Conservation (phyloP, 2,329 filamentous ascomycete species). For the Alternaria longipes region DNA sequence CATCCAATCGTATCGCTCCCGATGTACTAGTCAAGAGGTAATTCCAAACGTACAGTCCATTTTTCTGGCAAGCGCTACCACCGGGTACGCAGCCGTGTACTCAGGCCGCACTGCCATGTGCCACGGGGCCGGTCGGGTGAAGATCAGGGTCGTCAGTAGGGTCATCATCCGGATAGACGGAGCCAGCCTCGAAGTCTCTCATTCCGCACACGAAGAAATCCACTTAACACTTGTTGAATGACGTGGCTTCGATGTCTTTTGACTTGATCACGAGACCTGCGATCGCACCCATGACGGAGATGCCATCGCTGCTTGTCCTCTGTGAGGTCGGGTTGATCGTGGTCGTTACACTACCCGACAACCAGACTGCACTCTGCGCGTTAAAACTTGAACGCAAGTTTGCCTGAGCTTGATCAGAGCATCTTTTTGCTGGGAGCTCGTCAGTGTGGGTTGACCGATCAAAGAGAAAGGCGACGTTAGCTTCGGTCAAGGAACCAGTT, state of each 20-base stretch:
- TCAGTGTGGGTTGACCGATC: neutral
- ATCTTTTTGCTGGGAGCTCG: too few species aligned
- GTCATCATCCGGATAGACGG: neutral
- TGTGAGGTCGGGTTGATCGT: neutral
- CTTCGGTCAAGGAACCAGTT: neutral
- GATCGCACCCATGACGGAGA: neutral
- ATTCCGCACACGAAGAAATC: neutral
- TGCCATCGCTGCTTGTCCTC: accelerated
- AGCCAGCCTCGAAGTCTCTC: too few species aligned
- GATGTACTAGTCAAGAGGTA: neutral
- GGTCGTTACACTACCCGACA: neutral
- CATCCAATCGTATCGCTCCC: neutral
- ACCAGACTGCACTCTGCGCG: neutral
- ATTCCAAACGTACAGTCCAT: neutral
- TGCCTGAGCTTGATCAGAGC: too few species aligned
- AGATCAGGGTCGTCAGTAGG: neutral
- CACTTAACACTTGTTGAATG: neutral
- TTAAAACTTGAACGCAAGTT: neutral
- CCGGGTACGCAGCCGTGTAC: neutral
- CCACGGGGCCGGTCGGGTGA: neutral
- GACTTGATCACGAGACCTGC: too few species aligned
- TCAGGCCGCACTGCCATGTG: neutral
- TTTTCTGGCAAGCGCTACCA: too few species aligned
- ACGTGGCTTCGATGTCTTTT: neutral
- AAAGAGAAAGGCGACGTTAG: neutral